Conservation (phyloP, 306 rosid species). For the Notholithocarpus densiflorus region DNA sequence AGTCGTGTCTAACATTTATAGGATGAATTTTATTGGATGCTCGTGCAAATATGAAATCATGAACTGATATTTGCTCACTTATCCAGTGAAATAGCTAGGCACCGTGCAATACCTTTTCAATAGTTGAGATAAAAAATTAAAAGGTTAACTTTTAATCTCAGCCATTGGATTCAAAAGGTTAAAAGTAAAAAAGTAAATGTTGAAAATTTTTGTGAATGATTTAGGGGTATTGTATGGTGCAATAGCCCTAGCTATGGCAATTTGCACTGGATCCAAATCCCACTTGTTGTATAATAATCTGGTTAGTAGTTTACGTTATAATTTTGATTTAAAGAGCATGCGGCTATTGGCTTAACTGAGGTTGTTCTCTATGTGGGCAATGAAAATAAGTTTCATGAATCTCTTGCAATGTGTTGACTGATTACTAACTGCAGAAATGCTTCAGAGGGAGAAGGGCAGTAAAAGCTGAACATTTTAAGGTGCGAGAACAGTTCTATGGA, state of each 20-base stretch:
- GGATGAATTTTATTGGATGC: not conserved
- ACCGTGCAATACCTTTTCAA: too few species aligned
- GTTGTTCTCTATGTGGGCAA: not conserved
- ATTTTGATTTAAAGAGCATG: slow-evolving; percentile 1
- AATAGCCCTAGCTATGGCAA: too few species aligned
- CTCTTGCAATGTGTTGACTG: slow-evolving; percentile 45
- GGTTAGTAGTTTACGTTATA: not conserved
- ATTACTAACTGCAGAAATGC: slow-evolving; percentile 85
- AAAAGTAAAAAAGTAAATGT: too few species aligned
- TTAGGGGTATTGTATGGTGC: too few species aligned
- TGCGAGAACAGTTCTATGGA: slow-evolving; percentile 59
- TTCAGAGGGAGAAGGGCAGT: slow-evolving; percentile 85
- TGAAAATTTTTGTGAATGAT: too few species aligned
- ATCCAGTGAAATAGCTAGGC: too few species aligned
- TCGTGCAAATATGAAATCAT: not conserved
- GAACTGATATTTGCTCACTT: not conserved
- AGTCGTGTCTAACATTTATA: not conserved
- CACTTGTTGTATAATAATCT: not conserved
- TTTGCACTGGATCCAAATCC: too few species aligned
- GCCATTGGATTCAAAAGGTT: too few species aligned
- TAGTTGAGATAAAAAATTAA: too few species aligned
- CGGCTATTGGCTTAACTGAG: not conserved
- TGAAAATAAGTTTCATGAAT: slow-evolving; percentile 1
- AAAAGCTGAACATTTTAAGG: slow-evolving; percentile 53
- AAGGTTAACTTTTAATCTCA: too few species aligned